A percentile compares a stretch with the other conserved stretches of the same genome.
These are phyloP conservation scores for Gynostemma pentaphyllum DNA, from an alignment of 306 rosid species.

Conservation along the genomic window DNA sequence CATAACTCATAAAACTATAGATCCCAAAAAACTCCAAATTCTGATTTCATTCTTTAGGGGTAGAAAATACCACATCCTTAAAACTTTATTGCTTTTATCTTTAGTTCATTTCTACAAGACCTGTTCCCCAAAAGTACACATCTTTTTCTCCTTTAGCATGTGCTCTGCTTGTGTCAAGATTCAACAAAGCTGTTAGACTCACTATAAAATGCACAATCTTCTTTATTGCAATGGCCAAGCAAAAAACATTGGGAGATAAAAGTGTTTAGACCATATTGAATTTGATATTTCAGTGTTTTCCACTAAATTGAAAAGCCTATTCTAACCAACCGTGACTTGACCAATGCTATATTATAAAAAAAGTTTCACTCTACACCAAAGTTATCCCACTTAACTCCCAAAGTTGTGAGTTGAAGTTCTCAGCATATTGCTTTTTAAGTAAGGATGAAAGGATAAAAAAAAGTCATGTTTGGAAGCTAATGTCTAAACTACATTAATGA, in stretches of 20 bases:
- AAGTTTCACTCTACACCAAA: too few species aligned
- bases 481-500: too few species aligned
- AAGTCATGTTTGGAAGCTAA: too few species aligned
- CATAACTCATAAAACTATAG: too few species aligned
- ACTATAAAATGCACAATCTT: constrained; percentile 11
- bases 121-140: constrained; percentile 11
- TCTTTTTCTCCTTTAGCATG: constrained; percentile 10
- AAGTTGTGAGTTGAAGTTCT: too few species aligned
- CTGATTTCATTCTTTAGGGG: neutral
- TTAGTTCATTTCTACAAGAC: constrained; percentile 5
- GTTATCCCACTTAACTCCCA: too few species aligned
- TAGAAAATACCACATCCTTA: constrained; percentile 5
- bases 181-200: constrained; percentile 4
- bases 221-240: constrained; percentile 8
- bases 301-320: neutral
- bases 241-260: constrained; percentile 11
- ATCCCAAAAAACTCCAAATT: too few species aligned
- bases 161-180: constrained; percentile 5
- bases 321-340: too few species aligned
- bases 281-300: neutral
- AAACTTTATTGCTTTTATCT: constrained; percentile 1
- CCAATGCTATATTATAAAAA: too few species aligned
- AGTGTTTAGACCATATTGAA: neutral
- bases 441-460: too few species aligned
- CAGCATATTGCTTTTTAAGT: too few species aligned